phyloP scores from a whole-genome alignment of 805 yeast genomes.

The Hanseniaspora nectarophila region DNA sequence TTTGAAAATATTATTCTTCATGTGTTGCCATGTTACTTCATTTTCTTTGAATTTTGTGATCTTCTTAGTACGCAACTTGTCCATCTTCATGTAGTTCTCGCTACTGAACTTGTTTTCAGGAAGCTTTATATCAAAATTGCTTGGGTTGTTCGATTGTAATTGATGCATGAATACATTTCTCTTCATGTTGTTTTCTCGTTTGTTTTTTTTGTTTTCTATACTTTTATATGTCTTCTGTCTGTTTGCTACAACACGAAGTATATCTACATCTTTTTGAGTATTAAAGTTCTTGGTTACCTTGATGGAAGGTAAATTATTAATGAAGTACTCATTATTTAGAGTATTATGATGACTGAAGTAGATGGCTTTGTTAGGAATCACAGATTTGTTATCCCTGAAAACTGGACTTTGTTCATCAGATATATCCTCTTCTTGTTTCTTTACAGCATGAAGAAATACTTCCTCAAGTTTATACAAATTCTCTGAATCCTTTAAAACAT shows the following conservation, averaged over 20 bases:
- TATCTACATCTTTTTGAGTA: not conserved
- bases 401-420: not conserved
- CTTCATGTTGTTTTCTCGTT: not conserved
- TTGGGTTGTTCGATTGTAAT: not conserved
- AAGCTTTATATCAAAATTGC: not conserved
- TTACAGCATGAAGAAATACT: not conserved
- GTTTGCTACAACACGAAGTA: not conserved
- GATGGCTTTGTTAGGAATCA: conserved; percentile 3
- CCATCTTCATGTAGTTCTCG: conserved; percentile 2
- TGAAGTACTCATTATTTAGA: conserved; percentile 9
- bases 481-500: conserved; percentile 8
- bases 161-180: conserved; percentile 7
- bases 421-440: not conserved
- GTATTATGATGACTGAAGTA: conserved; percentile 7
- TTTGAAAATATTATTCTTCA: conserved; percentile 4
- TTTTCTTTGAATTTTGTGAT: conserved; percentile 11
- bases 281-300: not conserved
- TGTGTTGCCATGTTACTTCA: conserved; percentile 8
- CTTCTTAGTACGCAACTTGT: conserved; percentile 2
- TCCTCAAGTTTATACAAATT: not conserved
- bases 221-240: not conserved
- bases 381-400: not conserved
- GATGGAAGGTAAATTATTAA: not conserved
- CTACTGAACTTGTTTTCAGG: conserved; percentile 6
- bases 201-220: not conserved